Base-by-base conservation (phyloP, 306 rosid genomes). In the Urtica urens region DNA sequence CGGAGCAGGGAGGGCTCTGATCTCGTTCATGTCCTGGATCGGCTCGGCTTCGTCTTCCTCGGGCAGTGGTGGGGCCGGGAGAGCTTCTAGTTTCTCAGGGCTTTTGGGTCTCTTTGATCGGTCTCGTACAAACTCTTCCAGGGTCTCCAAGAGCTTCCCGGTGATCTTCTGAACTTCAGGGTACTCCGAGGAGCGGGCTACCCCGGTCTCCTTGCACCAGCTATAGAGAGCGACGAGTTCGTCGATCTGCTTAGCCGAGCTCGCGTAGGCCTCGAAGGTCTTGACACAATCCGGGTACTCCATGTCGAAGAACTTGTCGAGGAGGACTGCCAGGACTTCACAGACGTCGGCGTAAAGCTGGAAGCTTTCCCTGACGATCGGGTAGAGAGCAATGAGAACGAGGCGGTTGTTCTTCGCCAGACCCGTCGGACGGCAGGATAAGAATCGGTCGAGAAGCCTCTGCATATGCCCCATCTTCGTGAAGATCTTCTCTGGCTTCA, bases 41-140 rank as follows among this genome's bases (percentile, higher is more conserved):
- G 78, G 81, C 63, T 85, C 99, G n/a, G n/a, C n/a, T n/a, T n/a
- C n/a, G n/a, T n/a, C n/a, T n/a, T n/a, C n/a, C 69, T 82, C 94
- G 72, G 77, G 93, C 50, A 57, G 63, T 23, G 53, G 66, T 14
- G 61, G 73, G 1, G 51, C 58, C 0, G 81, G 79, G 39, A 68
- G 72, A 74, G 72, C 87, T 73, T 63, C 83, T 49, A 41, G 78
- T 75, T 75, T 71, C 67, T 81, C 94, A 0, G 99, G 99, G 66
- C 95, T 90, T 58, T 79, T 85, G 0, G 87, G 80, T 65, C 59
- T 78, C 81, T 90, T 90, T 3, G 83, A 82, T 55, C 94, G 72
- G 53, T 90, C 99, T 75, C 94, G 79, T 58, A 85, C 85, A 58
- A 90, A 90, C 78, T 90, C 99, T 74, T 90, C 99, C 62, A 90